phyloP scores from a whole-genome alignment of 2,329 filamentous ascomycete genomes.

The Aspergillus ibericus region DNA sequence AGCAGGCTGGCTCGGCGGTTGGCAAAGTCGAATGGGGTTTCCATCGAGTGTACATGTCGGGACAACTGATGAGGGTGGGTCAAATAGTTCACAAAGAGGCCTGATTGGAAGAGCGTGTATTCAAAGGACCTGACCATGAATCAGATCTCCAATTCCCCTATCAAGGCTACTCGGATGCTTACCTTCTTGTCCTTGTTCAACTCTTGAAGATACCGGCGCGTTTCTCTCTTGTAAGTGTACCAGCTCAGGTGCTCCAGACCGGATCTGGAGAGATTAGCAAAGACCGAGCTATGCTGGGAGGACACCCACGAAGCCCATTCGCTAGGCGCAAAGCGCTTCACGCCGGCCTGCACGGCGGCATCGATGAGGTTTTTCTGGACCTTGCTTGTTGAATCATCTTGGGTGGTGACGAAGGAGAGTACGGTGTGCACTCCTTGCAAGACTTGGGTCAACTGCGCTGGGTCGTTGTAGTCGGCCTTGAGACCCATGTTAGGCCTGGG shows the following conservation, averaged over 20 bases:
- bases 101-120: constrained; percentile 13
- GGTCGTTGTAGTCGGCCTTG: constrained; percentile 3
- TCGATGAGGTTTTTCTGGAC: constrained; percentile 8
- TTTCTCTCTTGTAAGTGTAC: constrained; percentile 10
- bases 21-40: background rate
- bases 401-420: constrained; percentile 5
- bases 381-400: background rate
- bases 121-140: constrained; percentile 1
- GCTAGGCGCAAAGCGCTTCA: constrained; percentile 13
- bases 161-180: background rate
- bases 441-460: background rate
- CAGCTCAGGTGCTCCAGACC: background rate
- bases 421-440: constrained; percentile 8
- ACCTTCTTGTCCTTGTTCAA: constrained; percentile 7
- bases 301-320: constrained; percentile 8
- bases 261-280: background rate
- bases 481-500: background rate
- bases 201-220: constrained; percentile 4
- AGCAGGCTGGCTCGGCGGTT: constrained; percentile 3
- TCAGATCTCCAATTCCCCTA: too few species aligned
- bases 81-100: constrained; percentile 7
- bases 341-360: constrained; percentile 6
- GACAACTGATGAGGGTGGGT: constrained; percentile 1
- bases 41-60: background rate
- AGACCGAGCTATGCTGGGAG: background rate